Evolutionary conservation across 208 protist species (phyloP).

Genomic region (Paratrypanosoma confusum): DNA sequence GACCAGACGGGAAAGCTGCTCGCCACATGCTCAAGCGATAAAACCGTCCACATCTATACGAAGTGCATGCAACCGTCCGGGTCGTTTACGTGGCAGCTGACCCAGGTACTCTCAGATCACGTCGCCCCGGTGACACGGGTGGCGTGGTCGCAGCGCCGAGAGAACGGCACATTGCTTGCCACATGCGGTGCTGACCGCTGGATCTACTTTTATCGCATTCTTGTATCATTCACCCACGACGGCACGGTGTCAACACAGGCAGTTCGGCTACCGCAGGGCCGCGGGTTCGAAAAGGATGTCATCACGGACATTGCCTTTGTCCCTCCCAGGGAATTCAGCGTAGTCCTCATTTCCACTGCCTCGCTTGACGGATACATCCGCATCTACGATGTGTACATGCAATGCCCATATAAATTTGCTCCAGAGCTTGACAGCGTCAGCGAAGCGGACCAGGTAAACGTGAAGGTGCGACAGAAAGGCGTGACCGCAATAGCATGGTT

Average conservation of each 20-base stretch:
- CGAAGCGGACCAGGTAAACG: neutral
- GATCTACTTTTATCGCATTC: conserved; percentile 81
- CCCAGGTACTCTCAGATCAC: conserved; percentile 65
- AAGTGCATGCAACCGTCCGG: conserved; percentile 8
- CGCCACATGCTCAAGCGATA: conserved; percentile 81
- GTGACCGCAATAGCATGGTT: conserved; percentile 81
- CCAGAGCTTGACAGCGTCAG: conserved; percentile 1
- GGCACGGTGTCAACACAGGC: conserved; percentile 33
- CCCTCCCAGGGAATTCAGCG: conserved; percentile 65
- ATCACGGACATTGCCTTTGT: conserved; percentile 85
- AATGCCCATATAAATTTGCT: conserved; percentile 52
- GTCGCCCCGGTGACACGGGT: conserved; percentile 62
- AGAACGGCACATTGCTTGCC: conserved; percentile 70
- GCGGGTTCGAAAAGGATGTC: conserved; percentile 78
- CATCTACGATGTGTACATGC: conserved; percentile 72
- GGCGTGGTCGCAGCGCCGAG: conserved; percentile 74
- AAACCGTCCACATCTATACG: conserved; percentile 72
- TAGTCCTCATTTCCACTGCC: conserved; percentile 71
- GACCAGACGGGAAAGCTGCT: conserved; percentile 65
- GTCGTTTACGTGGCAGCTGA: conserved; percentile 31
- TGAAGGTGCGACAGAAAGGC: neutral
- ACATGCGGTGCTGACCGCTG: conserved; percentile 73
- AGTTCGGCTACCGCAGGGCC: conserved; percentile 43
- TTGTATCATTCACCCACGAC: conserved; percentile 37
- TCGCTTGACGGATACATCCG: conserved; percentile 79